Evolutionary conservation across 495 filamentous ascomycete genomes (phyloP).

Genomic region (Parathielavia hyrcaniae): DNA sequence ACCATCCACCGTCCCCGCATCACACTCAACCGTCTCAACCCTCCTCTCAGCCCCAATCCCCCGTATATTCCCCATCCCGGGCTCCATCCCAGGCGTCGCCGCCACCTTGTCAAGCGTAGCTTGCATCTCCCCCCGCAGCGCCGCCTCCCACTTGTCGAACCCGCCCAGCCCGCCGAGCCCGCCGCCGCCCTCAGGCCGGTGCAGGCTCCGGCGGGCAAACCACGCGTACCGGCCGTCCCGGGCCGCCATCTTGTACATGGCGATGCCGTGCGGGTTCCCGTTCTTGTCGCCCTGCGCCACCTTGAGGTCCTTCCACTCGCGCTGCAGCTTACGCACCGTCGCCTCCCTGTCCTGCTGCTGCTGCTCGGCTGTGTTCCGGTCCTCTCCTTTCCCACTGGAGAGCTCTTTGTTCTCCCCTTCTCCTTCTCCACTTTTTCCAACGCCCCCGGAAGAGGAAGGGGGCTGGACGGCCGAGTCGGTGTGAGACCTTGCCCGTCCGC

Average conservation of each 20-base stretch:
- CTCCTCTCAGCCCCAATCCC: constrained; percentile 76
- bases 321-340: constrained; percentile 47
- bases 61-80: constrained; percentile 64
- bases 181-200: constrained; percentile 30
- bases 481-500: constrained; percentile 25
- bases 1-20: constrained; percentile 57
- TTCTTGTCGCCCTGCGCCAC: constrained; percentile 39
- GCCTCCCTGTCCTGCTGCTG: neutral
- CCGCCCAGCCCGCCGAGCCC: constrained; percentile 42
- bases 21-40: constrained; percentile 53
- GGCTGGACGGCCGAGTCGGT: constrained; percentile 31
- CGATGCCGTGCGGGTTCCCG: constrained; percentile 70
- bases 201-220: constrained; percentile 83
- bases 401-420: neutral
- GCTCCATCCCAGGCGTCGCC: constrained; percentile 38
- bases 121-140: constrained; percentile 54
- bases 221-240: constrained; percentile 80
- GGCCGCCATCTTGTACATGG: constrained; percentile 70
- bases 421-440: no score
- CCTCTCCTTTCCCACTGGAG: neutral
- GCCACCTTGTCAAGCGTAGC: constrained; percentile 53
- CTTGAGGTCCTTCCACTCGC: constrained; percentile 85
- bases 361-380: neutral
- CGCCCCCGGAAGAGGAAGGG: neutral
- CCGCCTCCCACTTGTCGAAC: constrained; percentile 62